Percentiles rank a stretch among this genome's conserved stretches.
Conservation (phyloP, 768 basidiomycete genomes). For the Phanerodontia chrysosporium region DNA sequence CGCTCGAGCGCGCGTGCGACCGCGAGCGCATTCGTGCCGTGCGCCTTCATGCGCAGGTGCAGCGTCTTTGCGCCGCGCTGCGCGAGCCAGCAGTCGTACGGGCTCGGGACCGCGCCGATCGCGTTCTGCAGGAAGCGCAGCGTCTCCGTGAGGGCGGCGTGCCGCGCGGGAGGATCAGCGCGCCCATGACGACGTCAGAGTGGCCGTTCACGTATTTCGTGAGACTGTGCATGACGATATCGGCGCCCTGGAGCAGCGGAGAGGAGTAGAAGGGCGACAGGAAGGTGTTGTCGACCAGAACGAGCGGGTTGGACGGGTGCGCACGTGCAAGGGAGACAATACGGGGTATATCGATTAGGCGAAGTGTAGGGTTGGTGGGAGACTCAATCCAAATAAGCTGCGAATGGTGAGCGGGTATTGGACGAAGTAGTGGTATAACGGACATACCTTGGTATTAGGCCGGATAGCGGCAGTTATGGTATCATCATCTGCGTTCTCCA, state of each 20-base stretch:
- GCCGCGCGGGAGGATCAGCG: conserved; percentile 62
- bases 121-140: conserved; percentile 91
- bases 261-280: conserved; percentile 88
- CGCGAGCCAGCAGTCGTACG: conserved; percentile 88
- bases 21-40: conserved; percentile 77
- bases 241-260: conserved; percentile 80
- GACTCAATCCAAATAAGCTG: conserved; percentile 94
- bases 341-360: conserved; percentile 74
- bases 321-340: conserved; percentile 63
- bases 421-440: neutral
- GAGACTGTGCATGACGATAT: conserved; percentile 78
- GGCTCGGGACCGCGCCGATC: conserved; percentile 76
- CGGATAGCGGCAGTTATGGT: conserved; percentile 60
- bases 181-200: conserved; percentile 90
- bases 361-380: conserved; percentile 92
- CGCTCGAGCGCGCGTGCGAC: conserved; percentile 60
- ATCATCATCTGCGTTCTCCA: conserved; percentile 66
- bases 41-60: conserved; percentile 80
- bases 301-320: conserved; percentile 62
- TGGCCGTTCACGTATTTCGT: conserved; percentile 95
- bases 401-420: neutral
- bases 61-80: conserved; percentile 92
- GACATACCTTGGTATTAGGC: conserved; percentile 74
- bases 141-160: conserved; percentile 42
- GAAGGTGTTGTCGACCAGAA: conserved; percentile 95